phyloP scores from a whole-genome alignment of 2,329 filamentous ascomycete genomes.

The Penicillium sp. region DNA sequence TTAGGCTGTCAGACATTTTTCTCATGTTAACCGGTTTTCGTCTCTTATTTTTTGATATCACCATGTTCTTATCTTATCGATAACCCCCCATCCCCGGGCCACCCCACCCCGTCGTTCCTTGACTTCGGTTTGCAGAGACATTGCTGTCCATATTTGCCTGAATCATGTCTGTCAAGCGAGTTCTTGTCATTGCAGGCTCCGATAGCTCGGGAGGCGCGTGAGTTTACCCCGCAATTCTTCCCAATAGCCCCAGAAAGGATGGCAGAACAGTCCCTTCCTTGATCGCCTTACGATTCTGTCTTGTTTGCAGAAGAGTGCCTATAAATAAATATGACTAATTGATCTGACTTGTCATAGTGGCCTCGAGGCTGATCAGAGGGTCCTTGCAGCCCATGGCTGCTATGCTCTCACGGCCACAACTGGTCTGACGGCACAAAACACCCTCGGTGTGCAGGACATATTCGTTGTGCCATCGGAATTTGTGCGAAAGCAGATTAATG shows the following conservation, averaged over 20 bases:
- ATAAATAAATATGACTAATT: background rate
- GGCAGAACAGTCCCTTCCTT: background rate
- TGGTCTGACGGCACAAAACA: slow-evolving; percentile 95
- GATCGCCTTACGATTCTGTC: background rate
- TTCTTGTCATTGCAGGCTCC: slow-evolving; percentile 83
- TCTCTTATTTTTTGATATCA: background rate
- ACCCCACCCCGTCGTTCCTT: slow-evolving; percentile 15
- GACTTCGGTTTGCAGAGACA: background rate
- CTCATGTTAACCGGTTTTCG: too few species aligned
- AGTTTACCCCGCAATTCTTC: slow-evolving; percentile 39
- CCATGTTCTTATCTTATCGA: slow-evolving; percentile 6
- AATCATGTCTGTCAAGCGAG: slow-evolving; percentile 50
- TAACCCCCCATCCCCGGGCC: slow-evolving; percentile 1
- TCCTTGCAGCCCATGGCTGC: slow-evolving; percentile 85
- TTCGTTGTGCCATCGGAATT: slow-evolving; percentile 78
- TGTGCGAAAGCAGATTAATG: slow-evolving; percentile 81
- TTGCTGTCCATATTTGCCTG: slow-evolving; percentile 9
- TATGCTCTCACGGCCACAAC: slow-evolving; percentile 97
- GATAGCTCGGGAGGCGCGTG: slow-evolving; percentile 90
- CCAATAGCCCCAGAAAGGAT: background rate
- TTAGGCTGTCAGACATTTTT: too few species aligned
- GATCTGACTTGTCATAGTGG: slow-evolving; percentile 60
- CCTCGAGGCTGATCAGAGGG: slow-evolving; percentile 93
- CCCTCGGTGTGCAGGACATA: slow-evolving; percentile 77
- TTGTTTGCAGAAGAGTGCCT: background rate